Evolutionary conservation across 2,329 filamentous ascomycete genomes (phyloP).

Genomic region (Penicillium sp.): DNA sequence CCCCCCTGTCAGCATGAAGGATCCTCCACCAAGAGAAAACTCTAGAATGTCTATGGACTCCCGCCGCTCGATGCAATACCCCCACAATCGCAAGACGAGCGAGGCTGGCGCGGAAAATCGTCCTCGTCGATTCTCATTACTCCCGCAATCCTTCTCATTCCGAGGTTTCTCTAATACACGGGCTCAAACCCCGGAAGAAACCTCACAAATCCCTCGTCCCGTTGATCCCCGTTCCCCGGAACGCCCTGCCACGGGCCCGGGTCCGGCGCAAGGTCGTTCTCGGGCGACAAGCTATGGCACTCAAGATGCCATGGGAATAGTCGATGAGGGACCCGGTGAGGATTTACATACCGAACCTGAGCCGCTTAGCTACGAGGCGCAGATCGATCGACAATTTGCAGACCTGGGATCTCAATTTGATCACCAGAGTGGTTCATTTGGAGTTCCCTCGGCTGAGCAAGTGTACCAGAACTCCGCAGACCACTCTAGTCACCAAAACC

Average conservation of each 20-base stretch:
- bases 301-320: constrained; percentile 32
- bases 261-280: constrained; percentile 16
- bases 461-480: constrained; percentile 35
- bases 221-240: constrained; percentile 28
- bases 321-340: constrained; percentile 32
- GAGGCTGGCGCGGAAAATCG: constrained; percentile 62
- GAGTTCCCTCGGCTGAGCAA: constrained; percentile 32
- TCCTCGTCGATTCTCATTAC: constrained; percentile 69
- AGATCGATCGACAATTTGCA: constrained; percentile 46
- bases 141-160: constrained; percentile 64
- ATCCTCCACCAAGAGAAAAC: constrained; percentile 62
- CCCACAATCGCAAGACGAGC: constrained; percentile 68
- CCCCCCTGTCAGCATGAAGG: constrained; percentile 88
- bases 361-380: constrained; percentile 38
- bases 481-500: constrained; percentile 31
- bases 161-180: constrained; percentile 62
- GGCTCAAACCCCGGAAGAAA: constrained; percentile 49
- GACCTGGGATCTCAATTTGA: constrained; percentile 39
- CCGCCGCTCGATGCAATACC: constrained; percentile 69
- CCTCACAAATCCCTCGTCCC: constrained; percentile 40
- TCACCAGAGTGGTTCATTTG: constrained; percentile 32
- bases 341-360: constrained; percentile 31
- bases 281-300: constrained; percentile 37
- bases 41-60: constrained; percentile 70
- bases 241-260: constrained; percentile 40